A percentile compares a stretch with the other conserved stretches of the same genome.
These are phyloP conservation scores for Leptographium radiaticola DNA, from an alignment of 2,329 filamentous ascomycete species.

Conservation along the genomic window DNA sequence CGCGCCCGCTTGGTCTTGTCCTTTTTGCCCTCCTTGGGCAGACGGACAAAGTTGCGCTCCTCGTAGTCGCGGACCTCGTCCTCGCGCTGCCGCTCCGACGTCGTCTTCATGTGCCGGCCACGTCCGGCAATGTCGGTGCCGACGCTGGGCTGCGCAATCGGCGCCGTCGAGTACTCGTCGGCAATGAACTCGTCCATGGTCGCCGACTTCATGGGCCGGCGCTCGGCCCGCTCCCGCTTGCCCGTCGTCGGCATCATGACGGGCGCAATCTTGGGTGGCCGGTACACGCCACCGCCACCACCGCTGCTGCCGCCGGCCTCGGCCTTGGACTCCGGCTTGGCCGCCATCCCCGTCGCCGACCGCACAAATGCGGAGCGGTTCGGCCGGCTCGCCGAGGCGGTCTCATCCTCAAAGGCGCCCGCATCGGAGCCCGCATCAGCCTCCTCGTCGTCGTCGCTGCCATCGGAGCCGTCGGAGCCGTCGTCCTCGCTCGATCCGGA, in stretches of 20 bases:
- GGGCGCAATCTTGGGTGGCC: conserved; percentile 76
- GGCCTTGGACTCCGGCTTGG: neutral
- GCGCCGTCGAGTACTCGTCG: conserved; percentile 70
- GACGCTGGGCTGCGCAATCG: conserved; percentile 76
- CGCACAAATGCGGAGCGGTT: conserved; percentile 24
- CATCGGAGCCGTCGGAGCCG: conserved; percentile 12
- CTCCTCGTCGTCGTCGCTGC: conserved; percentile 8
- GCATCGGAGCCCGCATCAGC: neutral
- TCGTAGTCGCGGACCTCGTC: conserved; percentile 75
- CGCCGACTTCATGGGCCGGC: conserved; percentile 57
- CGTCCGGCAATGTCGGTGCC: conserved; percentile 75
- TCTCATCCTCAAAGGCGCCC: conserved; percentile 3
- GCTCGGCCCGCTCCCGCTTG: conserved; percentile 44
- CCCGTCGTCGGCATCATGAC: conserved; percentile 63
- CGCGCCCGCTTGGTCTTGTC: conserved; percentile 54
- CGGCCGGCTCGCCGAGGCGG: conserved; percentile 14
- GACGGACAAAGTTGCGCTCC: conserved; percentile 78
- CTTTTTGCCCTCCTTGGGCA: conserved; percentile 82
- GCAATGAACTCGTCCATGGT: conserved; percentile 87
- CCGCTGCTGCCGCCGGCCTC: neutral
- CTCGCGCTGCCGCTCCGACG: conserved; percentile 63
- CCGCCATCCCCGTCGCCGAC: conserved; percentile 2
- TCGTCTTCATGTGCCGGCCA: conserved; percentile 68
- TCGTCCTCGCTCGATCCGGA: conserved; percentile 23
- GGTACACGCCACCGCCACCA: conserved; percentile 54